phyloP scores from a whole-genome alignment of 106 monocot genomes.

The Dendrobium chrysotoxum region DNA sequence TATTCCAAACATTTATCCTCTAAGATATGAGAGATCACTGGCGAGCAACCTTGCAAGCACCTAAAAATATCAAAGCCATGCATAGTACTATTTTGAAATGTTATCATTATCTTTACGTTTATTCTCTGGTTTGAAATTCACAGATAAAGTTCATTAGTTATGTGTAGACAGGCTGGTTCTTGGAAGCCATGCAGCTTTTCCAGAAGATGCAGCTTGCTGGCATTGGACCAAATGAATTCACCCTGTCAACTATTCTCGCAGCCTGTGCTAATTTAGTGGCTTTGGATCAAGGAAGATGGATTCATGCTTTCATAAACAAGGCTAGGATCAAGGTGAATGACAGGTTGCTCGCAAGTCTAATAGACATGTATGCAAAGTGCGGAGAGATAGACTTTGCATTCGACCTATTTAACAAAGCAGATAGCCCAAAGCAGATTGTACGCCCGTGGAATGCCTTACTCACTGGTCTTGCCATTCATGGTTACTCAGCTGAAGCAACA shows the following conservation, averaged over 20 bases:
- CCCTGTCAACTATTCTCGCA: constrained; percentile 37
- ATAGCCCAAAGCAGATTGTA: neutral
- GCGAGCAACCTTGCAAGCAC: neutral
- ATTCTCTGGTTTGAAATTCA: neutral
- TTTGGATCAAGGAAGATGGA: constrained; percentile 52
- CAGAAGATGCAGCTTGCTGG: constrained; percentile 31
- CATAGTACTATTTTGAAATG: neutral
- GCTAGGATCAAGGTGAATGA: constrained; percentile 30
- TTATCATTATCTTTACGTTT: neutral
- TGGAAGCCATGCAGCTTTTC: constrained; percentile 47
- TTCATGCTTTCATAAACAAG: constrained; percentile 41
- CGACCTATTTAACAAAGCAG: constrained; percentile 13
- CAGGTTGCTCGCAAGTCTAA: constrained; percentile 35
- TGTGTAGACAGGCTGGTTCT: constrained; percentile 32
- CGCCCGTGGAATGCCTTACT: constrained; percentile 51
- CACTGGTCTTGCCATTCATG: constrained; percentile 48
- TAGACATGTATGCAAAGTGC: constrained; percentile 63
- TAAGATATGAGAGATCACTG: neutral
- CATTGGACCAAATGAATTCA: constrained; percentile 40
- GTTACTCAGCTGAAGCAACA: constrained; percentile 19
- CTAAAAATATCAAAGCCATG: neutral
- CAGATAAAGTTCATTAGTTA: constrained; percentile 11
- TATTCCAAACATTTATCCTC: neutral
- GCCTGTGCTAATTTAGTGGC: constrained; percentile 47
- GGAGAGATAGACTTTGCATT: constrained; percentile 29